A percentile compares a stretch with the other conserved stretches of the same genome.
Evolutionary conservation across 495 filamentous ascomycete species (phyloP).

Genomic region (Hypoxylon perforatum): DNA sequence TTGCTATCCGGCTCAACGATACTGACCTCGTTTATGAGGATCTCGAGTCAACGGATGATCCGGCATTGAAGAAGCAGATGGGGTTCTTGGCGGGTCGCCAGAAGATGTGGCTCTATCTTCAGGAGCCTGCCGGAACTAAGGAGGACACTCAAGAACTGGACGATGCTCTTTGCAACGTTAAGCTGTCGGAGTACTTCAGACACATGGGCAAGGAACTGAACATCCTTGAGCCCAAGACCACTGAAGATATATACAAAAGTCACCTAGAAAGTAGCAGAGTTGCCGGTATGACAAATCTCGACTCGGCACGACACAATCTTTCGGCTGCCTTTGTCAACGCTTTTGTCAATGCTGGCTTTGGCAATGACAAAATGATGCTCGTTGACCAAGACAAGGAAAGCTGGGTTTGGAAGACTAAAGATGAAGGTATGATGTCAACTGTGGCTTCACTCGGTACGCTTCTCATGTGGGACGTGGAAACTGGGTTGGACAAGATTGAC

Average conservation of each 20-base stretch:
- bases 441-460: constrained; percentile 92
- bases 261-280: constrained; percentile 95
- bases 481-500: constrained; percentile 89
- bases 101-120: constrained; percentile 82
- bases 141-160: constrained; percentile 77
- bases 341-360: constrained; percentile 95
- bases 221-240: constrained; percentile 94
- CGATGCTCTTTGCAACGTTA: constrained; percentile 87
- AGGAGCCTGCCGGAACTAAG: constrained; percentile 55
- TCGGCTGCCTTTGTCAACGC: constrained; percentile 96
- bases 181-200: constrained; percentile 92
- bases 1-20: constrained; percentile 94
- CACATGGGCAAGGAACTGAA: constrained; percentile 94
- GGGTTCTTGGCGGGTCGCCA: constrained; percentile 93
- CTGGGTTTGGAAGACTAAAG: constrained; percentile 99
- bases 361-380: constrained; percentile 97
- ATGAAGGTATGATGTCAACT: constrained; percentile 96
- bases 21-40: constrained; percentile 79
- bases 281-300: constrained; percentile 90
- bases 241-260: constrained; percentile 99
- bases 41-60: constrained; percentile 81
- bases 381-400: constrained; percentile 81
- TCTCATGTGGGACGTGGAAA: constrained; percentile 89
- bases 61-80: constrained; percentile 89
- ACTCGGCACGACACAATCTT: constrained; percentile 94